Evolutionary conservation across 2,329 filamentous ascomycete species (phyloP).

Genomic region (Cercospora canescens): DNA sequence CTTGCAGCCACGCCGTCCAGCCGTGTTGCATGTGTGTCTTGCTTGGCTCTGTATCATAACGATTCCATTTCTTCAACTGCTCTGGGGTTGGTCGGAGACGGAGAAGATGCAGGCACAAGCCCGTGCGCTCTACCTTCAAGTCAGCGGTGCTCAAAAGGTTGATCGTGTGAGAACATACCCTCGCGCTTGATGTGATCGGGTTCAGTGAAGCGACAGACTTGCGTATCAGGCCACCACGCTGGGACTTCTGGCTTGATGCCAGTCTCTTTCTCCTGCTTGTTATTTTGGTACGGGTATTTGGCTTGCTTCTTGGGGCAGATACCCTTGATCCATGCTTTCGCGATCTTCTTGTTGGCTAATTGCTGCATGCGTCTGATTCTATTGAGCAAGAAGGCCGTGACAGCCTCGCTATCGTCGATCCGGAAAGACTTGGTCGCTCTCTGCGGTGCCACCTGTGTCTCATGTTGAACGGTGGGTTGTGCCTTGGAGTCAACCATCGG

Average conservation of each 20-base stretch:
- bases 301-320: conserved; percentile 78
- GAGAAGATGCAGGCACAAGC: conserved; percentile 33
- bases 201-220: conserved; percentile 64
- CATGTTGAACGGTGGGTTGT: conserved; percentile 1
- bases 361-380: conserved; percentile 59
- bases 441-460: background rate
- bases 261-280: conserved; percentile 55
- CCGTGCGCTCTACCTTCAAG: conserved; percentile 29
- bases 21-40: conserved; percentile 26
- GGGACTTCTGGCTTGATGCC: conserved; percentile 26
- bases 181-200: conserved; percentile 71
- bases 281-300: conserved; percentile 68
- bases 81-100: conserved; percentile 32
- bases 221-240: conserved; percentile 37
- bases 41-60: conserved; percentile 22
- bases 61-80: conserved; percentile 32
- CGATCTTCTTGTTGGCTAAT: conserved; percentile 68
- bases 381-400: conserved; percentile 16
- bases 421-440: conserved; percentile 15
- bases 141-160: conserved; percentile 9
- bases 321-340: conserved; percentile 73
- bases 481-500: background rate
- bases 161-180: conserved; percentile 46
- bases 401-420: conserved; percentile 18
- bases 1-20: conserved; percentile 34